Base-by-base conservation (phyloP, 805 yeast species). In the Candida ulmi region DNA sequence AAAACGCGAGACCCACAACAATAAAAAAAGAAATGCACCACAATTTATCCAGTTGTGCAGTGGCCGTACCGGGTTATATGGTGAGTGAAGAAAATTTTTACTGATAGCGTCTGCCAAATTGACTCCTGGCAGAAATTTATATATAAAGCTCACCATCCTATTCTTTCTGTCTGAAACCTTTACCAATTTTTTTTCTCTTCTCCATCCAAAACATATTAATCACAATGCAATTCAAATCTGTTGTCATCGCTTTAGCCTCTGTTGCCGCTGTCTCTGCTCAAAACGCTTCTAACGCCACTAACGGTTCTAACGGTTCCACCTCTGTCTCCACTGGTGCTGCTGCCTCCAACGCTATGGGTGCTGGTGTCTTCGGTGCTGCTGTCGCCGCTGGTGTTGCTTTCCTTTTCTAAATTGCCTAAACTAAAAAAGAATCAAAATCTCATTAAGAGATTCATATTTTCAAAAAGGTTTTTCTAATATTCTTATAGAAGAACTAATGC, bases 321-420 rank as follows among this genome's bases (percentile, higher is more conserved):
- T 66, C 68, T 62, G 60, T 58, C 45, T 66, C 83, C 32, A 62
- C 70, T 47, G 64, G 63, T 53, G 73, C 69, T 54, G 80, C 75
- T 56, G 69, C 64, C 48, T 63, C 72, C 52, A 70, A 68, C 64
- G 72, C 75, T 48, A 69, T 74, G 61, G 79, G 80, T 68, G 83
- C 87, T 61, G 81, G 84, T 69, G 76, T 79, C 61, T 68, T 81
- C 57, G 90, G 88, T 76, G 88, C 85, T 57, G 86, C 81, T 62
- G 85, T 83, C 54, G 90, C 88, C 52, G 90, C 88, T 59, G 90
- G 87, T 74, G 80, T 81, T 47, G 72, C 70, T 57, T 65, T 66
- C 66, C 62, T 66, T 57, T 65, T 68, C 64, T 68, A 66, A 63
- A 60, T 44, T 34, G 38, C 37, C 46, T 46, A 15, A 38, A 28